phyloP scores from a whole-genome alignment of 768 basidiomycete genomes.

The button mushroom (Agaricus bisporus) region DNA sequence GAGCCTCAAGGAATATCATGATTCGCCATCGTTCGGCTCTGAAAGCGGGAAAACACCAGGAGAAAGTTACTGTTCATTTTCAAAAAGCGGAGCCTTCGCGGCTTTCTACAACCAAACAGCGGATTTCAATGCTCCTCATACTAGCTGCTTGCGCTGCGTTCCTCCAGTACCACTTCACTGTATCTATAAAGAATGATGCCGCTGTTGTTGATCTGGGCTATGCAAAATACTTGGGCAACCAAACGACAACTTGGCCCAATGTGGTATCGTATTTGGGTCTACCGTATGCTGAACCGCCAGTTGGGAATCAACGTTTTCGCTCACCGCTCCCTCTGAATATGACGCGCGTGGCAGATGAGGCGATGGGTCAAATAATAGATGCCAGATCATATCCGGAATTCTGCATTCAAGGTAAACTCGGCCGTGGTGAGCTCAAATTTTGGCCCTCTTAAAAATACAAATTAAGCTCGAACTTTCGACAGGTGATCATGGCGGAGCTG shows the following conservation, averaged over 20 bases:
- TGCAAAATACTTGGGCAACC: conserved; percentile 50
- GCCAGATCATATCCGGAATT: conserved; percentile 49
- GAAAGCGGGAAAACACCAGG: neutral
- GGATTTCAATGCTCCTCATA: conserved; percentile 2
- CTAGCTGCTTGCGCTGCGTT: neutral
- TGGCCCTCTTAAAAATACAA: too few species aligned
- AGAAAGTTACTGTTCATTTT: neutral
- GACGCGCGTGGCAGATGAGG: conserved; percentile 28
- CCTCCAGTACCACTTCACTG: neutral
- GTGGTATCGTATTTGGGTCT: conserved; percentile 53
- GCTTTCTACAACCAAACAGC: neutral
- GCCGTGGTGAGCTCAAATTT: neutral
- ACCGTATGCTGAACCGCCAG: conserved; percentile 54
- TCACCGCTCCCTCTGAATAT: conserved; percentile 48
- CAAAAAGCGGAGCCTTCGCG: neutral
- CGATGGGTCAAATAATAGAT: conserved; percentile 37
- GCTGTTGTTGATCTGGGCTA: conserved; percentile 54
- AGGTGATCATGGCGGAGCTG: conserved; percentile 57
- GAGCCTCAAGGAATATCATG: too few species aligned
- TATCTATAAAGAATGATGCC: too few species aligned
- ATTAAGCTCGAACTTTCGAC: neutral
- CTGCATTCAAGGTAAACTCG: conserved; percentile 48
- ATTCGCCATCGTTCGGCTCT: neutral
- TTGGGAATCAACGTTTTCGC: conserved; percentile 46
- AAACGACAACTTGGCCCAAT: conserved; percentile 33